Evolutionary conservation across 148 eudicot genomes (phyloP).

Genomic region (Vaccinium myrtillus): DNA sequence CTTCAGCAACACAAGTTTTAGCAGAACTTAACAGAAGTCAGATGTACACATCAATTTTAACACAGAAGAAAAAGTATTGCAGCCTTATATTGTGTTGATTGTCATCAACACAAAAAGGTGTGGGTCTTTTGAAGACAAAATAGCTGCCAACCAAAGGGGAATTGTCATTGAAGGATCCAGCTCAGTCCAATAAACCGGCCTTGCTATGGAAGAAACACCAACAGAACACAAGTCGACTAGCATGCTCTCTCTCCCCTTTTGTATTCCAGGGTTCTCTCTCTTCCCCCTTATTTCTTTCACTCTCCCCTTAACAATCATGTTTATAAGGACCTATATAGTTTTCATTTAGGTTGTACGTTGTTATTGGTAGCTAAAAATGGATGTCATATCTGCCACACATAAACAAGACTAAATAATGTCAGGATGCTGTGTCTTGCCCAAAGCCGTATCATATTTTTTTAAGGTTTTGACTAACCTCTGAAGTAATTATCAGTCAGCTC

Average conservation of each 20-base stretch:
- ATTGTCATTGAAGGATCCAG: background rate
- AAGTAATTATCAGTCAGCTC: conserved; percentile 2
- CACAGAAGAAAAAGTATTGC: background rate
- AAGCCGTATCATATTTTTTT: background rate
- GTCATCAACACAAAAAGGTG: background rate
- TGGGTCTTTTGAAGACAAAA: background rate
- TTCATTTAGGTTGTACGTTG: background rate
- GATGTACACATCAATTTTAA: background rate
- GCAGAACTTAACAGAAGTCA: background rate
- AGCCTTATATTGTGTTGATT: background rate
- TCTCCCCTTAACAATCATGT: background rate
- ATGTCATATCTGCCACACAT: background rate
- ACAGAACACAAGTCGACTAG: background rate
- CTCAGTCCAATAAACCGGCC: background rate
- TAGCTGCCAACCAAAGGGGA: background rate
- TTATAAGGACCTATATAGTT: background rate
- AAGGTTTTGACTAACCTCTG: background rate
- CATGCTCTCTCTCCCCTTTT: background rate
- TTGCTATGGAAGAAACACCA: background rate
- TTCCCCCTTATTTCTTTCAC: background rate
- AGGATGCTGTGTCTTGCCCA: background rate
- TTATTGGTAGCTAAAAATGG: background rate
- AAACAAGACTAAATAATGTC: background rate
- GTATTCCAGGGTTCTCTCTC: background rate
- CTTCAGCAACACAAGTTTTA: background rate